Conservation (phyloP, 176 grass and related monocot genomes). For the Avena sativa region DNA sequence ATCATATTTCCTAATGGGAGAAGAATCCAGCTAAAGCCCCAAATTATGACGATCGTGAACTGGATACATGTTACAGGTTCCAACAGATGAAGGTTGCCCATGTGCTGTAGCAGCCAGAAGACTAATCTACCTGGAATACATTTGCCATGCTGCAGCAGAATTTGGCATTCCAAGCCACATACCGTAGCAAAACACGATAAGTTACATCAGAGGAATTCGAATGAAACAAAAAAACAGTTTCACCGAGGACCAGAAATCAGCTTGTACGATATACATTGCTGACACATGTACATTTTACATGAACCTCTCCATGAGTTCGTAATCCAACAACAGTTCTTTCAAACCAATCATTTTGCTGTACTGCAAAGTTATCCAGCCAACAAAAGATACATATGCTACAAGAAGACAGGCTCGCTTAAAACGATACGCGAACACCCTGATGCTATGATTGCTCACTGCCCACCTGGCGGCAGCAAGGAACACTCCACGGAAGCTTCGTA, state of each 20-base stretch:
- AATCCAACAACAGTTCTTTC: conserved; percentile 69
- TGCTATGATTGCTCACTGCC: conserved; percentile 49
- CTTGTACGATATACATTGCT: conserved; percentile 43
- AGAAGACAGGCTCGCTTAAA: conserved; percentile 67
- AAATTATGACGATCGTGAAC: not conserved
- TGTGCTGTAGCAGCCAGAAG: not conserved
- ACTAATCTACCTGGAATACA: conserved; percentile 23
- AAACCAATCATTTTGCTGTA: conserved; percentile 80
- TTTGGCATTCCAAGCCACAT: not conserved
- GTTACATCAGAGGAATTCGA: not conserved
- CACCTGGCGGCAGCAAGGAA: conserved; percentile 41
- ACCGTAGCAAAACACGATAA: not conserved
- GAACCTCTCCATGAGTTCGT: conserved; percentile 66
- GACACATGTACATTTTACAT: conserved; percentile 48
- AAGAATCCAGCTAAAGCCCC: not conserved
- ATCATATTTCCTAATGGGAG: not conserved
- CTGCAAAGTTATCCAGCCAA: conserved; percentile 84
- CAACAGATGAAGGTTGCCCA: not conserved
- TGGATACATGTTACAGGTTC: conserved; percentile 1
- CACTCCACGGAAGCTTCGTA: conserved; percentile 54
- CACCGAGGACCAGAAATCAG: not conserved
- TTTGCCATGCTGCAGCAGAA: not conserved
- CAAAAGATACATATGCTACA: conserved; percentile 76
- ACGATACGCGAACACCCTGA: conserved; percentile 41
- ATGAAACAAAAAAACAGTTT: conserved; percentile 10